Percentiles rank a stretch among this genome's conserved stretches.
These are phyloP conservation scores for Lactifluus piperatus DNA, from an alignment of 768 basidiomycete species.

Conservation along the genomic window DNA sequence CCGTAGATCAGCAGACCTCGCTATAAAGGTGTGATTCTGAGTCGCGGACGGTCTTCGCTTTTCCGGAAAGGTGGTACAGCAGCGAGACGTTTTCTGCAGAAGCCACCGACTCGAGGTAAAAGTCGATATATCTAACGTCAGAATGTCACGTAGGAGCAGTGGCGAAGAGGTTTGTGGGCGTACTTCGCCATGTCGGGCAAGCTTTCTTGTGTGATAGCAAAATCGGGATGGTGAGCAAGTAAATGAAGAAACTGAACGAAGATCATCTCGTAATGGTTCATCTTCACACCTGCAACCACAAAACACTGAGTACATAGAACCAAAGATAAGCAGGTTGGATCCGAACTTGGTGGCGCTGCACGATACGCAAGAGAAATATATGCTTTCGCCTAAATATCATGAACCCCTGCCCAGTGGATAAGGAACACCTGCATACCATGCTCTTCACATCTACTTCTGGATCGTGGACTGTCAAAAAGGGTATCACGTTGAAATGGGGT, in stretches of 20 bases:
- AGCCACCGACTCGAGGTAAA: constrained; percentile 74
- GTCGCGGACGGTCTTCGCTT: constrained; percentile 84
- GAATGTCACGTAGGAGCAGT: neutral
- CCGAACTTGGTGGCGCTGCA: constrained; percentile 6
- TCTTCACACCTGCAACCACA: constrained; percentile 35
- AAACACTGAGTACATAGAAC: neutral
- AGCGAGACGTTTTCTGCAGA: constrained; percentile 78
- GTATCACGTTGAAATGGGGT: constrained; percentile 70
- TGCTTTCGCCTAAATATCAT: constrained; percentile 2
- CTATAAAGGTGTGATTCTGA: constrained; percentile 54
- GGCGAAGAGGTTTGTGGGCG: constrained; percentile 21
- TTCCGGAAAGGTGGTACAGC: constrained; percentile 72
- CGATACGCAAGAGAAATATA: constrained; percentile 19
- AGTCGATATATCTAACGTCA: constrained; percentile 70
- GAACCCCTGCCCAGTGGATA: neutral
- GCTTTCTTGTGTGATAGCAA: constrained; percentile 55
- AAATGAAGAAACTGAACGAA: constrained; percentile 83
- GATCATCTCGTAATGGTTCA: constrained; percentile 69
- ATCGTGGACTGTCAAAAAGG: constrained; percentile 86
- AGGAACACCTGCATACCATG: constrained; percentile 37
- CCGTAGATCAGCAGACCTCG: constrained; percentile 41
- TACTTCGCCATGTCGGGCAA: constrained; percentile 77
- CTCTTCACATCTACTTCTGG: constrained; percentile 74
- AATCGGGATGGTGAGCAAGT: constrained; percentile 94
- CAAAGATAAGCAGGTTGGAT: neutral